Evolutionary conservation across 352 stramenopile genomes (phyloP).

Genomic region (Phytophthora ohioensis): DNA sequence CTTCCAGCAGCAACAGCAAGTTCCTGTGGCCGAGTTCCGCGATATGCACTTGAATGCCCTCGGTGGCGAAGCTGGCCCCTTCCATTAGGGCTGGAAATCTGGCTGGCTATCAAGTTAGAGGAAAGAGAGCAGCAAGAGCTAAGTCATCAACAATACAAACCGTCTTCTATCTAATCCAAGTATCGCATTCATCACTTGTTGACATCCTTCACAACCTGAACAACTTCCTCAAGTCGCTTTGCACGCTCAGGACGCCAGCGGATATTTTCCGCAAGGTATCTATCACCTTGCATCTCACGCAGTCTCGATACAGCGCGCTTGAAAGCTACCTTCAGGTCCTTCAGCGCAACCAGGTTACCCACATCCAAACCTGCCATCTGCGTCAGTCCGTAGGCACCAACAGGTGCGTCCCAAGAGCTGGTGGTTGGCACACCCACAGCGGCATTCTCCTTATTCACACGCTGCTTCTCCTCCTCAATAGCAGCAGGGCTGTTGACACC

Average conservation of each 20-base stretch:
- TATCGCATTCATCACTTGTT: no score
- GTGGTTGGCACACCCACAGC: constrained; percentile 62
- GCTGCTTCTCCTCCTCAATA: constrained; percentile 47
- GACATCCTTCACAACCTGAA: constrained; percentile 27
- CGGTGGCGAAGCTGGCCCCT: constrained; percentile 17
- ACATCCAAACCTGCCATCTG: constrained; percentile 68
- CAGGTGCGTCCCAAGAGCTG: constrained; percentile 74
- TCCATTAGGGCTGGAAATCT: constrained; percentile 13
- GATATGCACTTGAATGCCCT: constrained; percentile 44
- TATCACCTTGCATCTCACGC: constrained; percentile 87
- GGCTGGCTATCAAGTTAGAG: not conserved
- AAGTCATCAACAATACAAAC: not conserved
- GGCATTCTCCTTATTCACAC: constrained; percentile 55
- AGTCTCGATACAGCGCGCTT: constrained; percentile 84
- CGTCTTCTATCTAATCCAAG: not conserved
- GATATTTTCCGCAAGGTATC: constrained; percentile 70
- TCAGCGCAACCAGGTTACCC: constrained; percentile 70
- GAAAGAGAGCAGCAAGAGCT: not conserved
- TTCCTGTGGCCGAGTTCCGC: constrained; percentile 33
- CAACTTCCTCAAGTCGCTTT: constrained; percentile 34
- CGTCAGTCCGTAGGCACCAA: constrained; percentile 63
- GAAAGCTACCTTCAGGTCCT: constrained; percentile 81
- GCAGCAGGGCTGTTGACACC: constrained; percentile 27
- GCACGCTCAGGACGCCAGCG: constrained; percentile 31
- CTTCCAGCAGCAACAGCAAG: constrained; percentile 27